phyloP scores from a whole-genome alignment of 2,329 filamentous ascomycete genomes.

The Calonectria crousiana region DNA sequence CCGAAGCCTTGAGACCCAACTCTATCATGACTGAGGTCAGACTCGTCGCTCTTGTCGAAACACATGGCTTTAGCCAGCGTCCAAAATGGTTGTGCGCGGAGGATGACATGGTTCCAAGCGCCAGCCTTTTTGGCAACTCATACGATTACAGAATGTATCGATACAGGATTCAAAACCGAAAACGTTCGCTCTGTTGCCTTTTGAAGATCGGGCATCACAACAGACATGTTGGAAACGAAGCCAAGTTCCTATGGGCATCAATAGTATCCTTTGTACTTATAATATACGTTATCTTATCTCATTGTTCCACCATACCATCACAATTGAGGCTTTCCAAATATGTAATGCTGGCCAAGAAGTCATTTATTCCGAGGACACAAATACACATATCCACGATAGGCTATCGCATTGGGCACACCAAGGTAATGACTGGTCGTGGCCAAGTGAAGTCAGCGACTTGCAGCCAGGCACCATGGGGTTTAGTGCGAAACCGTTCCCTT shows the following conservation, averaged over 20 bases:
- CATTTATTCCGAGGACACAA: background rate
- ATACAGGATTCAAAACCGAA: background rate
- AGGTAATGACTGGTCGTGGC: background rate
- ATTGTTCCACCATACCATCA: background rate
- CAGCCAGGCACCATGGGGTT: background rate
- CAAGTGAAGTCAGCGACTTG: background rate
- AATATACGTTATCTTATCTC: background rate
- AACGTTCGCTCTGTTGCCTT: background rate
- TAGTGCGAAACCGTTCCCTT: background rate
- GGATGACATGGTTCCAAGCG: background rate
- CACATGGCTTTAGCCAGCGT: background rate
- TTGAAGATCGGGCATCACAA: background rate
- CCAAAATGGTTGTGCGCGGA: background rate
- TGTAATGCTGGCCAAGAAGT: background rate
- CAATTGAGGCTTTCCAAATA: background rate
- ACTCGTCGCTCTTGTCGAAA: background rate
- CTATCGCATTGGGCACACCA: background rate
- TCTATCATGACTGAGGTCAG: background rate
- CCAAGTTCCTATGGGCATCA: background rate
- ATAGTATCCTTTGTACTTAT: background rate
- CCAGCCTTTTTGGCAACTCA: background rate
- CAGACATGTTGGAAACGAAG: background rate
- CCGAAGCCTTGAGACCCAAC: background rate
- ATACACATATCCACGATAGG: background rate
- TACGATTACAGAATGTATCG: background rate